A percentile compares a stretch with the other conserved stretches of the same genome.
Conservation (phyloP, 2,329 filamentous ascomycete genomes). For the Colletotrichum incanum region DNA sequence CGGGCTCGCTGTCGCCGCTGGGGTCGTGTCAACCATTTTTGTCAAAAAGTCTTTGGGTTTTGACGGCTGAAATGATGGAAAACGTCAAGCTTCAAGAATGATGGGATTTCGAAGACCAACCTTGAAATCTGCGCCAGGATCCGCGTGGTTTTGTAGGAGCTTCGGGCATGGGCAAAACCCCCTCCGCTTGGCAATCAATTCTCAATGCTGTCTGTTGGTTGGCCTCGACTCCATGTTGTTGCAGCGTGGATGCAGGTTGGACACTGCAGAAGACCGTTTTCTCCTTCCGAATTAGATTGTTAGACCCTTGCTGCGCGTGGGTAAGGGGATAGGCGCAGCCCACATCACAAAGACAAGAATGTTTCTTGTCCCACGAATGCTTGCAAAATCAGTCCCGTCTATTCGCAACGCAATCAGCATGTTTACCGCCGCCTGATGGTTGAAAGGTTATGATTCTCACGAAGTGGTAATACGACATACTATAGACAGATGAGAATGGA, state of each 20-base stretch:
- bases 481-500: background rate
- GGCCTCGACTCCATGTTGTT: background rate
- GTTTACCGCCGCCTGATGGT: background rate
- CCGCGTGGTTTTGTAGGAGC: background rate
- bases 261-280: background rate
- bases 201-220: background rate
- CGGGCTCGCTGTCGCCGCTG: background rate
- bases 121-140: background rate
- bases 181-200: background rate
- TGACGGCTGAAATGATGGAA: too few relatives aligned
- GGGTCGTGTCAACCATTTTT: background rate
- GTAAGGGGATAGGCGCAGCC: too few relatives aligned
- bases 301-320: background rate
- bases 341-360: background rate
- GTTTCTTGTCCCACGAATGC: background rate
- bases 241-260: background rate
- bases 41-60: fast-evolving
- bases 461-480: background rate
- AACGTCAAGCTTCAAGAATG: background rate
- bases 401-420: background rate
- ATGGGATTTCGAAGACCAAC: background rate
- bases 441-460: background rate
- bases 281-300: background rate
- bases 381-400: background rate
- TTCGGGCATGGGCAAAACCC: background rate